Evolutionary conservation across 2,329 filamentous ascomycete genomes (phyloP).

Genomic region (Colletotrichum camelliae): DNA sequence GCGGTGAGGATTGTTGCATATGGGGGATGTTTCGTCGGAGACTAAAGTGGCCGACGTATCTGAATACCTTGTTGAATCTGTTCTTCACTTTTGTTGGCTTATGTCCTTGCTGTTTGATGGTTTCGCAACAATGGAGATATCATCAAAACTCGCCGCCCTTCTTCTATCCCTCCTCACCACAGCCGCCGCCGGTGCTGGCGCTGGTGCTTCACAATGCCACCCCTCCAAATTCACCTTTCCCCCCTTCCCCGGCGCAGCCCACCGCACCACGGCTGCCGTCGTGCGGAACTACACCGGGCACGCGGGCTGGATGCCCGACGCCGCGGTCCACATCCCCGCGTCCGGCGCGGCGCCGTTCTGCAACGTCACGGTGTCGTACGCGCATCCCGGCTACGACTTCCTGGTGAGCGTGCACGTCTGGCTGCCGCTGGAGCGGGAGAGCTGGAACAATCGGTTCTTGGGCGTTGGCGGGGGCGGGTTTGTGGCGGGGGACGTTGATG

Average conservation of each 20-base stretch:
- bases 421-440: constrained; percentile 5
- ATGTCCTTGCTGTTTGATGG: not conserved
- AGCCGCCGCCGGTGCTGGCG: too few relatives aligned
- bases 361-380: constrained; percentile 23
- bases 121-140: not conserved
- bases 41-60: not conserved
- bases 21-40: too few relatives aligned
- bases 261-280: not conserved
- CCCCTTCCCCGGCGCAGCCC: not conserved
- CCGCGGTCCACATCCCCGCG: not conserved
- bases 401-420: constrained; percentile 8
- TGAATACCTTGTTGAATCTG: too few relatives aligned
- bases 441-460: constrained; percentile 22
- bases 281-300: not conserved
- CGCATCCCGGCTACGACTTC: not conserved
- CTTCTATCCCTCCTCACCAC: not conserved
- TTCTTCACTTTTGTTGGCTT: too few relatives aligned
- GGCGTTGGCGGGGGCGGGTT: constrained; percentile 23
- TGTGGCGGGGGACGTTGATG: not conserved
- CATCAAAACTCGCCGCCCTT: accelerated
- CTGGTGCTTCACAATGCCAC: not conserved
- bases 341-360: constrained; percentile 7
- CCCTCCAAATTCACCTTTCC: not conserved
- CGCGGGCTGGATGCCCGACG: not conserved
- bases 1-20: not conserved